Percentiles rank a stretch among this genome's conserved stretches.
phyloP scores from a whole-genome alignment of 2,329 filamentous ascomycete species.

The Conoideocrella luteorostrata region DNA sequence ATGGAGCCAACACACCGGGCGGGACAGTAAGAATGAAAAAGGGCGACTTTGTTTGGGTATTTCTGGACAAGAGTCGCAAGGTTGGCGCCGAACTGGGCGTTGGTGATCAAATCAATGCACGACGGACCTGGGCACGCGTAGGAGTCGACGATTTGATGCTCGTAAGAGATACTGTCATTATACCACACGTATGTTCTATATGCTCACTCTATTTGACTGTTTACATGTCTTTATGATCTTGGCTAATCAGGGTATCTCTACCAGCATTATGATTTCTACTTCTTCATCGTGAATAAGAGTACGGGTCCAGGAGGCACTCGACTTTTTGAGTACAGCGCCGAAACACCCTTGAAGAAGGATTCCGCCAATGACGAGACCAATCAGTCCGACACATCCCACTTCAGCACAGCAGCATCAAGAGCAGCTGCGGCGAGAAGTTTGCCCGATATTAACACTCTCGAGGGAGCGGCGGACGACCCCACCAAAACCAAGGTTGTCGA shows the following conservation, averaged over 20 bases:
- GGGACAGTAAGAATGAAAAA: slow-evolving; percentile 84
- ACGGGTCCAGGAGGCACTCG: slow-evolving; percentile 62
- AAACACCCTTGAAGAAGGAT: slow-evolving; percentile 31
- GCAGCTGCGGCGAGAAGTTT: slow-evolving; percentile 31
- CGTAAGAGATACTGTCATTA: slow-evolving; percentile 81
- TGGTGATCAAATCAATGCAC: slow-evolving; percentile 57
- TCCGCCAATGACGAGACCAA: background rate
- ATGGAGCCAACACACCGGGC: slow-evolving; percentile 82
- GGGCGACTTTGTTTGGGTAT: slow-evolving; percentile 87
- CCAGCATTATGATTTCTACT: slow-evolving; percentile 95
- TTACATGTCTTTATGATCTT: background rate
- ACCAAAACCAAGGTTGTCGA: slow-evolving; percentile 89
- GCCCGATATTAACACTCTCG: slow-evolving; percentile 50
- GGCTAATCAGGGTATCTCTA: background rate
- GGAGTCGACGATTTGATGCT: slow-evolving; percentile 94
- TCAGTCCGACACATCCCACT: slow-evolving; percentile 14
- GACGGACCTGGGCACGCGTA: slow-evolving; percentile 84
- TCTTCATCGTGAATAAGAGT: slow-evolving; percentile 87
- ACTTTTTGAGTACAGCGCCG: slow-evolving; percentile 68
- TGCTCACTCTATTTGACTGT: background rate
- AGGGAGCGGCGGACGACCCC: slow-evolving; percentile 74
- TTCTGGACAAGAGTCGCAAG: slow-evolving; percentile 85
- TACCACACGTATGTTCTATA: slow-evolving; percentile 72
- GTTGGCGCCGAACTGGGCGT: slow-evolving; percentile 79
- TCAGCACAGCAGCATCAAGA: slow-evolving; percentile 28